Conservation (phyloP, 352 stramenopile genomes). For the Phytophthora chlamydospora region DNA sequence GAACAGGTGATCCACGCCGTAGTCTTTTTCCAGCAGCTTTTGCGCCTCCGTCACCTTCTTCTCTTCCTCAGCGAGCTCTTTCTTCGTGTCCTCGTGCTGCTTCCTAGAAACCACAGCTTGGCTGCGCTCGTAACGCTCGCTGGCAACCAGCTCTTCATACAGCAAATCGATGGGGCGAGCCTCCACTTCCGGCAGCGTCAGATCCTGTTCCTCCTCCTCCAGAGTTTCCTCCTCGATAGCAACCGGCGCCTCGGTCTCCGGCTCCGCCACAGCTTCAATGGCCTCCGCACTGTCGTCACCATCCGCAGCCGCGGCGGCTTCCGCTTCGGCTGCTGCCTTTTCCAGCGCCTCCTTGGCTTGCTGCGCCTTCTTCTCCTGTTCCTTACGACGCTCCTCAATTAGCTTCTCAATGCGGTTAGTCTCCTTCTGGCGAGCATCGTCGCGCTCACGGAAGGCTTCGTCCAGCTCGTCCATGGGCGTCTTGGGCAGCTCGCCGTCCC, state of each 20-base stretch:
- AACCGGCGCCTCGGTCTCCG: constrained; percentile 16
- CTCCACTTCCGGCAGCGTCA: constrained; percentile 58
- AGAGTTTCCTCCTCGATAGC: constrained; percentile 17
- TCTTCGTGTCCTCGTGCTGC: constrained; percentile 46
- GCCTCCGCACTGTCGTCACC: background rate
- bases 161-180: constrained; percentile 63
- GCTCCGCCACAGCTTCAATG: constrained; percentile 13
- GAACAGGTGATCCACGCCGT: constrained; percentile 68
- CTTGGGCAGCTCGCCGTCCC: constrained; percentile 41
- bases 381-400: constrained; percentile 51
- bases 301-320: constrained; percentile 12
- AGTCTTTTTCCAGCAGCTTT: constrained; percentile 53
- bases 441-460: constrained; percentile 51
- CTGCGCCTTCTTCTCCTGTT: constrained; percentile 33
- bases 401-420: constrained; percentile 58
- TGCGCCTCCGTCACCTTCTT: constrained; percentile 42
- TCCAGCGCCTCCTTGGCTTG: constrained; percentile 41
- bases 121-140: constrained; percentile 47
- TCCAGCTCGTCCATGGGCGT: constrained; percentile 59
- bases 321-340: constrained; percentile 11
- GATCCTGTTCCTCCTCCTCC: constrained; percentile 41
- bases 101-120: constrained; percentile 57
- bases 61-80: constrained; percentile 44
- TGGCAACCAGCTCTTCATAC: constrained; percentile 55
- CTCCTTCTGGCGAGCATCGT: constrained; percentile 59